Percentiles rank a stretch among this genome's conserved stretches.
Evolutionary conservation across 306 rosid genomes (phyloP).

Genomic region (Cucumis cinereus): DNA sequence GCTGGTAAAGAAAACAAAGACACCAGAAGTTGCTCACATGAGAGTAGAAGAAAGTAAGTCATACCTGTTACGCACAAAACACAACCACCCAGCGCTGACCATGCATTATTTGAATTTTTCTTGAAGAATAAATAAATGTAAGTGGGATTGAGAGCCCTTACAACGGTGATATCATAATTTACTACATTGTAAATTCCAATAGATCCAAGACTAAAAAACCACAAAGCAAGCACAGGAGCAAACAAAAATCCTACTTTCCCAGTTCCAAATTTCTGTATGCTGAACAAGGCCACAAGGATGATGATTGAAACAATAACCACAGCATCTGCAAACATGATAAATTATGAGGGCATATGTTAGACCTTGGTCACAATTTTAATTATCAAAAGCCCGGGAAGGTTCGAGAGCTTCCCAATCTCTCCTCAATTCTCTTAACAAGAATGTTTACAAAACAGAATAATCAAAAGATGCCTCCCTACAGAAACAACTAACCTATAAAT

Average conservation of each 20-base stretch:
- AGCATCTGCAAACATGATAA: slow-evolving; percentile 40
- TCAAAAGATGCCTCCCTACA: too few species aligned
- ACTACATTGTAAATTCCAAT: slow-evolving; percentile 73
- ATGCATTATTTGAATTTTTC: slow-evolving; percentile 46
- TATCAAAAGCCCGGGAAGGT: too few species aligned
- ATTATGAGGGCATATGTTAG: neutral
- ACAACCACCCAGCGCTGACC: slow-evolving; percentile 99
- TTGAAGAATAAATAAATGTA: slow-evolving; percentile 82
- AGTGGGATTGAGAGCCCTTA: slow-evolving; percentile 85
- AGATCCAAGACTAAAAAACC: slow-evolving; percentile 82
- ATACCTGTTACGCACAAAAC: slow-evolving; percentile 93
- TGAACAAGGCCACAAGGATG: slow-evolving; percentile 61
- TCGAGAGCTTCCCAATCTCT: too few species aligned
- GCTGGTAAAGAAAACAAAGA: neutral
- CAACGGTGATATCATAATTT: slow-evolving; percentile 45
- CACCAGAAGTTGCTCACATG: neutral
- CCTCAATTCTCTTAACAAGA: too few species aligned
- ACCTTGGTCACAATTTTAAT: too few species aligned
- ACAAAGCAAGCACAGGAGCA: slow-evolving; percentile 73
- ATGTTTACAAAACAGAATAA: too few species aligned
- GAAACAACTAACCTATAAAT: too few species aligned
- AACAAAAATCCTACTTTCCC: slow-evolving; percentile 84
- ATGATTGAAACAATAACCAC: slow-evolving; percentile 52
- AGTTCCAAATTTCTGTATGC: slow-evolving; percentile 83
- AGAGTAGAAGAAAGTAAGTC: neutral